phyloP scores from a whole-genome alignment of 441 rosid genomes.

The Aleurites moluccanus region DNA sequence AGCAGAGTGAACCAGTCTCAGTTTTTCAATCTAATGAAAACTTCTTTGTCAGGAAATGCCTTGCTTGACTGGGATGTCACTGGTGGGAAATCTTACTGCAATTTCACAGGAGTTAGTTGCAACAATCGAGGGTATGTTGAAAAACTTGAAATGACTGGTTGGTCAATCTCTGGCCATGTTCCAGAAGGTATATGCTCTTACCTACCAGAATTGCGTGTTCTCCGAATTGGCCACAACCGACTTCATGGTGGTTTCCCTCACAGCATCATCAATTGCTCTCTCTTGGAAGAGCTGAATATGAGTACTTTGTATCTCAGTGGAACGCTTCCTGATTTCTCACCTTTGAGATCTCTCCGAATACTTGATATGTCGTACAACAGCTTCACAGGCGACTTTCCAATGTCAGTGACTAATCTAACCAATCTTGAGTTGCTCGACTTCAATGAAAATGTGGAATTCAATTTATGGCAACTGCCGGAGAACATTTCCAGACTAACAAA shows the following conservation, averaged over 20 bases:
- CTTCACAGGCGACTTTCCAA: constrained; percentile 75
- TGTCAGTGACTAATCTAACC: constrained; percentile 69
- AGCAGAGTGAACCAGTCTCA: constrained; percentile 40
- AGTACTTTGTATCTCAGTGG: constrained; percentile 44
- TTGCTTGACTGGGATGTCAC: constrained; percentile 58
- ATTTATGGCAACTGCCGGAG: constrained; percentile 69
- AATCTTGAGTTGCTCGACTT: constrained; percentile 62
- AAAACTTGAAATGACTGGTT: constrained; percentile 51
- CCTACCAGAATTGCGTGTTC: constrained; percentile 62
- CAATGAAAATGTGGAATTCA: constrained; percentile 60
- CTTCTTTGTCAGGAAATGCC: constrained; percentile 55
- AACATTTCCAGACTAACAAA: constrained; percentile 57
- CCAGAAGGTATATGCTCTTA: constrained; percentile 65
- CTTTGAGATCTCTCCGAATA: constrained; percentile 53
- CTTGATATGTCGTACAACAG: constrained; percentile 79
- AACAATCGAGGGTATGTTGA: constrained; percentile 57
- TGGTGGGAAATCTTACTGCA: constrained; percentile 48
- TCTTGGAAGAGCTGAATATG: constrained; percentile 66
- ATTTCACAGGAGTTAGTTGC: constrained; percentile 70
- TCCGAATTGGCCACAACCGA: constrained; percentile 62
- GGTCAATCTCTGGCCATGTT: constrained; percentile 64
- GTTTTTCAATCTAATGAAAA: constrained; percentile 64
- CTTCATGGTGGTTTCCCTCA: constrained; percentile 54
- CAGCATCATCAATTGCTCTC: constrained; percentile 62
- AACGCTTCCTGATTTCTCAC: constrained; percentile 72